These are phyloP conservation scores for Coemansia reversa DNA, from an alignment of 192 early-diverging fungal genomes.

Conservation along the genomic window DNA sequence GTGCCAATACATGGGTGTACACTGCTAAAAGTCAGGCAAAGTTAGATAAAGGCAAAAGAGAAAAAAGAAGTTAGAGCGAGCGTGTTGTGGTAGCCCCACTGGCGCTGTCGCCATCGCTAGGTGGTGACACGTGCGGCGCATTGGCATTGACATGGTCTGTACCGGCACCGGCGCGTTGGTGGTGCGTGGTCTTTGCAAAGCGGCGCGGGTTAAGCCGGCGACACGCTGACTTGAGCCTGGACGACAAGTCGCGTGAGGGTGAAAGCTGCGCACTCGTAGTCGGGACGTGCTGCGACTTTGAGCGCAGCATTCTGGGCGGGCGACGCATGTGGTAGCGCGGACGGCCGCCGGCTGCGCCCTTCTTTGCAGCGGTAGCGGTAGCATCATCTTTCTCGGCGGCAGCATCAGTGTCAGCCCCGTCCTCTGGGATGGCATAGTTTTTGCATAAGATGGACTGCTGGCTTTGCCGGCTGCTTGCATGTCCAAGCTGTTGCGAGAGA, in stretches of 20 bases:
- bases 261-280: slow-evolving; percentile 13
- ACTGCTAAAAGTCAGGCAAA: too few relatives aligned
- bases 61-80: too few relatives aligned
- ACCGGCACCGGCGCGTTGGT: not conserved
- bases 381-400: not conserved
- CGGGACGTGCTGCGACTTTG: slow-evolving; percentile 31
- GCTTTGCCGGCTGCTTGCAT: slow-evolving; percentile 30
- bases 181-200: slow-evolving; percentile 16
- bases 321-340: slow-evolving; percentile 26
- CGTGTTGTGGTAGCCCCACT: too few relatives aligned
- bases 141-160: not conserved
- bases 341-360: slow-evolving; percentile 1
- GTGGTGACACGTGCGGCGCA: not conserved
- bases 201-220: slow-evolving; percentile 49
- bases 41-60: too few relatives aligned
- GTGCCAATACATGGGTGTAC: not conserved
- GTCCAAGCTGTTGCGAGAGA: slow-evolving; percentile 41
- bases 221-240: slow-evolving; percentile 48
- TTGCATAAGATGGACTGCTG: slow-evolving; percentile 44
- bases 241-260: slow-evolving; percentile 42
- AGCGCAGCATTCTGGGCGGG: slow-evolving; percentile 14
- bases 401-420: slow-evolving; percentile 5
- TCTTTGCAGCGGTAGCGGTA: not conserved
- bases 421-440: slow-evolving; percentile 48
- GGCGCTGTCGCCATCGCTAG: not conserved